phyloP scores from a whole-genome alignment of 2,329 filamentous ascomycete genomes.

The Clonostachys solani region DNA sequence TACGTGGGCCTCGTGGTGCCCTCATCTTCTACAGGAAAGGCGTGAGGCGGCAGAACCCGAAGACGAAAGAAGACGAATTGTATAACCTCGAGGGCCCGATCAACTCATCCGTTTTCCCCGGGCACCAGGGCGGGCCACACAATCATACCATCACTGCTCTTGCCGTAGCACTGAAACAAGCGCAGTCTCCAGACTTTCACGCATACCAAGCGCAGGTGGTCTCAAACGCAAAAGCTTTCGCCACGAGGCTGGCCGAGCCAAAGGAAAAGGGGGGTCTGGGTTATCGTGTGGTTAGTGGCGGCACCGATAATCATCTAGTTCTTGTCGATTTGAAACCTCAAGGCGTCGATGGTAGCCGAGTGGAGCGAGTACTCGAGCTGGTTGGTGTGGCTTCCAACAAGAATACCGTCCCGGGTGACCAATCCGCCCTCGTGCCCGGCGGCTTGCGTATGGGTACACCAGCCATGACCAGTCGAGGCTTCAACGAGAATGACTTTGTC shows the following conservation, averaged over 20 bases:
- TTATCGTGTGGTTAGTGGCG: conserved; percentile 87
- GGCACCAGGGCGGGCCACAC: conserved; percentile 95
- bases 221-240: conserved; percentile 85
- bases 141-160: conserved; percentile 99
- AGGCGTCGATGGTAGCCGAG: conserved; percentile 80
- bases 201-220: conserved; percentile 89
- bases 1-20: conserved; percentile 89
- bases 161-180: conserved; percentile 91
- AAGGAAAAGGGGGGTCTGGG: conserved; percentile 75
- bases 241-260: conserved; percentile 57
- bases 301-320: conserved; percentile 96
- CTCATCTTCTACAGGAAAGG: conserved; percentile 99
- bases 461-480: conserved; percentile 96
- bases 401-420: conserved; percentile 96
- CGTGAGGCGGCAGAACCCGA: conserved; percentile 75
- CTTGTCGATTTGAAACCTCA: conserved; percentile 88
- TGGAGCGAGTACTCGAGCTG: conserved; percentile 85
- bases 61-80: conserved; percentile 78
- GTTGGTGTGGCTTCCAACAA: conserved; percentile 98
- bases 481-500: conserved; percentile 82
- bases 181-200: conserved; percentile 83
- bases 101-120: conserved; percentile 95
- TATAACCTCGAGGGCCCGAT: conserved; percentile 93
- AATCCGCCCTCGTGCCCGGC: conserved; percentile 87
- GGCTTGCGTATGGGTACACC: conserved; percentile 93